These are phyloP conservation scores for Crithidia mellificae DNA, from an alignment of 208 protist species.

Conservation along the genomic window DNA sequence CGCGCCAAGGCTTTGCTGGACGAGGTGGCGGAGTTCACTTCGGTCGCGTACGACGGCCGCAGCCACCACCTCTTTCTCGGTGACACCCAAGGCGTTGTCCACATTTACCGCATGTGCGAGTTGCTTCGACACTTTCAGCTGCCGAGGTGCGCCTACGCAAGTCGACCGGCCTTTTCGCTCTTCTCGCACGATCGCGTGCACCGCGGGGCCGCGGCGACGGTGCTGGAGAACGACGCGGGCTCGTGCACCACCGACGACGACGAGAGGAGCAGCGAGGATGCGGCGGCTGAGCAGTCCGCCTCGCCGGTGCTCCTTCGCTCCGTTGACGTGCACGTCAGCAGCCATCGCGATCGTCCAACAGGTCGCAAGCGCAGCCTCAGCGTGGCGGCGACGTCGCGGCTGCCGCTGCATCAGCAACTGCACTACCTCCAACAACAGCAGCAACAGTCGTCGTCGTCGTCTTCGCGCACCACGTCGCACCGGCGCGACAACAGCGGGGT, in stretches of 20 bases:
- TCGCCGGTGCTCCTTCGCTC: conserved; percentile 8
- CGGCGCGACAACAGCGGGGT: conserved; percentile 3
- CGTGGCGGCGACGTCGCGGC: not conserved
- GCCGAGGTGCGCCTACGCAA: conserved; percentile 37
- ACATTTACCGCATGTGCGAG: conserved; percentile 56
- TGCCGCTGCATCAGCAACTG: not conserved
- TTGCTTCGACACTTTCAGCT: conserved; percentile 52
- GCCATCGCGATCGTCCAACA: not conserved
- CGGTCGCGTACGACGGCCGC: conserved; percentile 50
- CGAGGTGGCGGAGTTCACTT: conserved; percentile 34
- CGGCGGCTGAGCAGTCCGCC: no score
- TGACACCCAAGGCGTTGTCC: conserved; percentile 48
- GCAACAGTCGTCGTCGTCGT: not conserved
- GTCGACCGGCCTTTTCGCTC: conserved; percentile 29
- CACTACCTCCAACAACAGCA: not conserved
- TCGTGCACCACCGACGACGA: no score
- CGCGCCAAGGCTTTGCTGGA: not conserved
- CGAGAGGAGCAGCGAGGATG: no score
- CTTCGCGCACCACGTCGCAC: not conserved
- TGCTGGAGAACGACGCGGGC: not conserved
- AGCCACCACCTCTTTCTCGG: conserved; percentile 73
- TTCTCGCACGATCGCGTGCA: not conserved
- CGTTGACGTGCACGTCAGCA: conserved; percentile 24
- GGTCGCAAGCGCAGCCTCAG: conserved; percentile 7
- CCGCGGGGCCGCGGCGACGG: not conserved